Conservation (phyloP, 352 stramenopile species). For the Phytophthora pistaciae region DNA sequence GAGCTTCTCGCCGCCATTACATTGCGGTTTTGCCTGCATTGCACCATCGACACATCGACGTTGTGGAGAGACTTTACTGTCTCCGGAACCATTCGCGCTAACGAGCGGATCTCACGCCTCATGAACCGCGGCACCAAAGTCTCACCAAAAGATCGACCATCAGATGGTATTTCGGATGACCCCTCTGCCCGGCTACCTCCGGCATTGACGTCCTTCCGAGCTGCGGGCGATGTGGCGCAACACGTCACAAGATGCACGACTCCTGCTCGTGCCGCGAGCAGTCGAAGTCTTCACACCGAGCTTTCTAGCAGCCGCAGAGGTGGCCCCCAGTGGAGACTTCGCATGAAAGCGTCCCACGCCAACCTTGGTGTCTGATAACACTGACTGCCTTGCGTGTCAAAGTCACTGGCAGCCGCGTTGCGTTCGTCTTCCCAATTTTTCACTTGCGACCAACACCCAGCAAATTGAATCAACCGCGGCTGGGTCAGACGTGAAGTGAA, state of each 20-base stretch:
- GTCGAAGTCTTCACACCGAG: neutral
- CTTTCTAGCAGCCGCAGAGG: neutral
- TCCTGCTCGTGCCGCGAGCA: neutral
- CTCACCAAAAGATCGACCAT: conserved; percentile 20
- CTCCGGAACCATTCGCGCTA: conserved; percentile 2
- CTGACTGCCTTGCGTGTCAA: neutral
- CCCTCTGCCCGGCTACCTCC: conserved; percentile 5
- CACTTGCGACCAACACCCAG: neutral
- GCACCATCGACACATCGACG: neutral
- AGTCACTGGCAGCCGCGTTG: conserved; percentile 17
- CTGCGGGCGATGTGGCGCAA: conserved; percentile 1
- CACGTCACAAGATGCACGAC: neutral
- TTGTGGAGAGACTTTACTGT: conserved; percentile 8
- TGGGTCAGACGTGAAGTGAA: neutral
- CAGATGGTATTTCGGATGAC: conserved; percentile 21
- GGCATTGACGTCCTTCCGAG: conserved; percentile 6
- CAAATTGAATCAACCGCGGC: conserved; percentile 1
- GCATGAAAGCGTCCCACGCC: no score
- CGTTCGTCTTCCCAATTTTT: conserved; percentile 27
- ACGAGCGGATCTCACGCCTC: no score
- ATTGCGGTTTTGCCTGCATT: neutral
- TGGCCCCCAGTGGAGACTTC: no score
- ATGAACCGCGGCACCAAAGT: neutral
- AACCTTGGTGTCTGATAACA: neutral
- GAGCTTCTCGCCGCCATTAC: neutral